Evolutionary conservation across 2,329 filamentous ascomycete genomes (phyloP), one percentile per base, ranked within the genome.

Genomic region (Trichophyton equinum): DNA sequence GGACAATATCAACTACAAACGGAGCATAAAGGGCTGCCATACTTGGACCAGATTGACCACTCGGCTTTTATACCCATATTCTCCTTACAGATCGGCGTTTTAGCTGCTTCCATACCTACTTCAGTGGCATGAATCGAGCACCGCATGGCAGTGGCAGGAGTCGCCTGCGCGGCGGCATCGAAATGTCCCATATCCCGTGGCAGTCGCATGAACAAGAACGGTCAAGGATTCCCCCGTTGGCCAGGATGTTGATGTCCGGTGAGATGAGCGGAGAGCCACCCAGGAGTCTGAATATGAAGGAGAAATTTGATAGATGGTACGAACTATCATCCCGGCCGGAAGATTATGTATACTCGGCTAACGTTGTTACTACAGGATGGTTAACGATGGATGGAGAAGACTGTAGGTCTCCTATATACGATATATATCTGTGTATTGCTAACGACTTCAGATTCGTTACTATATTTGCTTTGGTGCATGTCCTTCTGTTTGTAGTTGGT

Each of bases 371-470:
- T 27, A 9, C 33, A 74, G 72, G 89, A 91, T 94, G 88, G 86
- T 92, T 64, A 92, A 92, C 71, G 89, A 92, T 72, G 89, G 89
- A 63, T 91, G 90, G 72, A 81, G 87, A 71, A 80, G 87, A 83
- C 80, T 92, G 84, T 90, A 79, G 61, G 86, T 81, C 60, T 42
- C 11, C 22, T 8, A 22, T n/a, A 11, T 42, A 13, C 33, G 11
- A 15, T 57, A 8, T 15, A 42, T 53, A 20, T 7, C 30, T 9
- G 4, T 47, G 22, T 0, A 36, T 40, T 36, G 38, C 7, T 56
- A 11, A 3, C 85, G 68, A 89, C 44, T 6, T 2, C 67, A 89
- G 87, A 67, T 89, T 91, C 68, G 87, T 92, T 62, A 85, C 85
- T 67, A 78, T 88, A 58, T 94, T 92, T 74, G 81, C 87, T 68